A percentile compares a stretch with the other conserved stretches of the same genome.
Evolutionary conservation across 768 basidiomycete species (phyloP).

Genomic region (Lepiota brunneoincarnata): DNA sequence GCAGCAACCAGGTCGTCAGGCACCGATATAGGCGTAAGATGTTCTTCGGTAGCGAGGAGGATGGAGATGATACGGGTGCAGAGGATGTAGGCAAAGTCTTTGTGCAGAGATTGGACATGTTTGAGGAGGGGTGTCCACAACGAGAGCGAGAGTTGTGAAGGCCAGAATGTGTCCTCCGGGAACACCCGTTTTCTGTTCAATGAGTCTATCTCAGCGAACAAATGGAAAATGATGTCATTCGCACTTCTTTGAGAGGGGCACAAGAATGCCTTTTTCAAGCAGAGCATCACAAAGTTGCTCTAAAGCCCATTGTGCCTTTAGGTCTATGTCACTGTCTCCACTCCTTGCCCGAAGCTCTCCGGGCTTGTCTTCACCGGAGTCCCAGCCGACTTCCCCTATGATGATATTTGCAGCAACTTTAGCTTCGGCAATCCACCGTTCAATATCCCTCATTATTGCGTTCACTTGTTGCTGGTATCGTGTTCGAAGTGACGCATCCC

Average conservation of each 20-base stretch:
- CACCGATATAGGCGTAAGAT: neutral
- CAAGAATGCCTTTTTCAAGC: conserved; percentile 67
- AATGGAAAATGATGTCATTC: conserved; percentile 17
- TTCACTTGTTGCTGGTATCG: conserved; percentile 50
- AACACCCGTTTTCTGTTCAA: conserved; percentile 49
- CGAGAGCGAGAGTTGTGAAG: conserved; percentile 48
- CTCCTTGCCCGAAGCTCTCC: neutral
- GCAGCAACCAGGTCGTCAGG: neutral
- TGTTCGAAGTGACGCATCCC: conserved; percentile 61
- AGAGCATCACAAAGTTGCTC: conserved; percentile 67
- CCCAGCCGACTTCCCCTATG: conserved; percentile 50
- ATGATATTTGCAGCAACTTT: conserved; percentile 56
- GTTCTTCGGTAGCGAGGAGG: conserved; percentile 21
- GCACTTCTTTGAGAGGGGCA: conserved; percentile 85
- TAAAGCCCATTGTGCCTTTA: conserved; percentile 64
- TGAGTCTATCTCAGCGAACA: conserved; percentile 48
- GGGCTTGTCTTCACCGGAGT: conserved; percentile 23
- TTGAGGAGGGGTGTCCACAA: conserved; percentile 67
- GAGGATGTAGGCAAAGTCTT: conserved; percentile 49
- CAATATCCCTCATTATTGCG: conserved; percentile 55
- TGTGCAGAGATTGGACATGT: conserved; percentile 56
- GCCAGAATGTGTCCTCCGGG: conserved; percentile 39
- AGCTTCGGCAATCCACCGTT: conserved; percentile 78
- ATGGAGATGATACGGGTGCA: conserved; percentile 40
- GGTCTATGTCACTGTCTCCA: conserved; percentile 31